Percentiles rank a stretch among this genome's conserved stretches.
phyloP scores from a whole-genome alignment of 2,329 filamentous ascomycete species.

The Botrytis pseudocinerea region DNA sequence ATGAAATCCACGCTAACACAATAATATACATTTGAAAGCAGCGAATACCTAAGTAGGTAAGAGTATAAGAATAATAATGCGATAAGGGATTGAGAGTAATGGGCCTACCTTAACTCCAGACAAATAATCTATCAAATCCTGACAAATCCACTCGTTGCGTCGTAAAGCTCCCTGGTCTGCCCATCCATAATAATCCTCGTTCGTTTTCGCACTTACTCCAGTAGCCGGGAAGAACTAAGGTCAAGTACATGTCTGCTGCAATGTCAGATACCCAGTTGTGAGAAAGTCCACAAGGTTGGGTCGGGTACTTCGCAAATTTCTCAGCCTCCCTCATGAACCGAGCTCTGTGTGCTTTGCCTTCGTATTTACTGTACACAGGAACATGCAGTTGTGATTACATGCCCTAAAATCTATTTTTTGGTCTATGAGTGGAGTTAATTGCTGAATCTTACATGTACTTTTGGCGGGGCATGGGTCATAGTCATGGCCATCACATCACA shows the following conservation, averaged over 20 bases:
- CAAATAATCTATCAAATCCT: constrained; percentile 11
- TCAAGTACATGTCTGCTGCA: background rate
- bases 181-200: background rate
- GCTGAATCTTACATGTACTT: constrained; percentile 13
- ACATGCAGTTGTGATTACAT: background rate
- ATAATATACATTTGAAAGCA: background rate
- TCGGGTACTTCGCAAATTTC: background rate
- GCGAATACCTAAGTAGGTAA: constrained; percentile 12
- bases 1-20: background rate
- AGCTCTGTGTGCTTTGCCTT: background rate
- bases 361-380: background rate
- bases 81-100: background rate
- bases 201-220: background rate
- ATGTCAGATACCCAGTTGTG: constrained; percentile 3
- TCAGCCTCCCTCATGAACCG: constrained; percentile 8
- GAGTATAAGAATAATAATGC: background rate
- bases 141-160: constrained; percentile 12
- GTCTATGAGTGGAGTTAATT: background rate
- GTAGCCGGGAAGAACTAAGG: background rate
- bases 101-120: background rate
- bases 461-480: constrained; percentile 2
- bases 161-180: background rate
- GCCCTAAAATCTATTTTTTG: constrained; percentile 9
- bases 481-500: constrained; percentile 5
- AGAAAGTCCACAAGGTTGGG: background rate